phyloP scores from a whole-genome alignment of 805 yeast genomes.

The Candida vartiovaarae region DNA sequence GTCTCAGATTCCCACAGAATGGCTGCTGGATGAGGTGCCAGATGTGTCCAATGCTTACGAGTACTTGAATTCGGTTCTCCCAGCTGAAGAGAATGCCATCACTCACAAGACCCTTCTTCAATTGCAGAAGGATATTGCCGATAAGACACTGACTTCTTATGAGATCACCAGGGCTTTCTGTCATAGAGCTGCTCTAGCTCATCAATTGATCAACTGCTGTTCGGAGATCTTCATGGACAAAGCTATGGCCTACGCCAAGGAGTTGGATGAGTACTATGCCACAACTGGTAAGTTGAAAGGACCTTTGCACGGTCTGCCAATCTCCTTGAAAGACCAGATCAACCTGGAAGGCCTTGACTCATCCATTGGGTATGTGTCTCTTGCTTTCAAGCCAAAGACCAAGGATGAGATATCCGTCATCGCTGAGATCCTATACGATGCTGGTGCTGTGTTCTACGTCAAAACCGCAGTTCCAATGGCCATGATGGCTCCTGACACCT shows the following conservation, averaged over 20 bases:
- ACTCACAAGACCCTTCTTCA: constrained; percentile 6
- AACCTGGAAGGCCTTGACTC: constrained; percentile 41
- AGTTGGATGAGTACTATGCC: constrained; percentile 41
- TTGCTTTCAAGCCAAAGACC: constrained; percentile 42
- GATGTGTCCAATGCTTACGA: constrained; percentile 2
- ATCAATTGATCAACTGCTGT: constrained; percentile 37
- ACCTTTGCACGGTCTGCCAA: constrained; percentile 61
- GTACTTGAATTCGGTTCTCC: constrained; percentile 4
- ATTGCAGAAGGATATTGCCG: constrained; percentile 2
- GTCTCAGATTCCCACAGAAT: constrained; percentile 11
- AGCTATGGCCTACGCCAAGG: constrained; percentile 47
- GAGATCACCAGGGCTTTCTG: constrained; percentile 6
- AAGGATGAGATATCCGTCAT: constrained; percentile 31
- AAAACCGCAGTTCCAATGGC: constrained; percentile 49
- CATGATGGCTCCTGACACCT: constrained; percentile 41
- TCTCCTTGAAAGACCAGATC: constrained; percentile 44
- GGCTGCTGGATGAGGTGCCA: constrained; percentile 3
- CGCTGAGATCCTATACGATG: constrained; percentile 31
- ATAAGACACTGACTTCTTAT: constrained; percentile 6
- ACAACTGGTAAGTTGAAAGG: constrained; percentile 47
- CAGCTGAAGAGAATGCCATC: constrained; percentile 3
- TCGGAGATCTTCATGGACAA: constrained; percentile 39
- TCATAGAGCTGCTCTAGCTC: constrained; percentile 29
- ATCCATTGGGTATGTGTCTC: constrained; percentile 40
- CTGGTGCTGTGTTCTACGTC: constrained; percentile 47